These are phyloP conservation scores for Cicer chorassanicum DNA, from an alignment of 306 rosid species.

Conservation along the genomic window DNA sequence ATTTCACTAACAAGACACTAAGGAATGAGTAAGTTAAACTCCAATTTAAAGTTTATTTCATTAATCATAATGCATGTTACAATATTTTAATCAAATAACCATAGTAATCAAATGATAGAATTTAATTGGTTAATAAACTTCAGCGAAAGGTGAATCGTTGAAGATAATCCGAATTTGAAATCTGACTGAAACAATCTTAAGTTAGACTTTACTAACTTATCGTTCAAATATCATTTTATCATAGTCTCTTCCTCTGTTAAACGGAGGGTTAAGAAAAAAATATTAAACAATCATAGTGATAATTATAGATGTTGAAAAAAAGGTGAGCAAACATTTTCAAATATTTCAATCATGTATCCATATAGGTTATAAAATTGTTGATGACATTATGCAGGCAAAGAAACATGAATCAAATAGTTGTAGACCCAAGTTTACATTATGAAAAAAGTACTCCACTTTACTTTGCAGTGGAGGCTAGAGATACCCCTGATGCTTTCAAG, in stretches of 20 bases:
- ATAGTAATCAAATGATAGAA: not conserved
- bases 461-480: conserved; percentile 66
- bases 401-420: conserved; percentile 59
- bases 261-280: no score
- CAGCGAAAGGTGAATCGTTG: no score
- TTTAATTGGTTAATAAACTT: no score
- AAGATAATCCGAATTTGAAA: no score
- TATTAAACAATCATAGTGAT: not conserved
- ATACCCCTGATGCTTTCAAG: conserved; percentile 65
- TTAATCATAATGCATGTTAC: conserved; percentile 18
- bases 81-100: not conserved
- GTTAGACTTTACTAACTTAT: no score
- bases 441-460: conserved; percentile 55
- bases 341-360: conserved; percentile 26
- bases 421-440: conserved; percentile 64
- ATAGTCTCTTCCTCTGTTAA: no score
- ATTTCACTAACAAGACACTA: conserved; percentile 59
- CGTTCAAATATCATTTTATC: no score
- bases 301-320: conserved; percentile 7
- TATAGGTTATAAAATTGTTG: conserved; percentile 9
- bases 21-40: conserved; percentile 62
- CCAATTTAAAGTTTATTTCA: conserved; percentile 32
- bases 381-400: conserved; percentile 54
- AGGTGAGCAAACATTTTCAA: not conserved
- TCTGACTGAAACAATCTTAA: no score